A percentile compares a stretch with the other conserved stretches of the same genome.
phyloP scores from a whole-genome alignment of 306 rosid genomes.

The Prunus persica region Prunus_persica_NCBIv2 NC_034009.1:31975001-31975500 shows the following conservation, averaged over 20 bases:
- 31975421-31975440: no score
- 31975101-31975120: no score
- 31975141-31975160: background rate
- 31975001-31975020: background rate
- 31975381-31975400: fast-evolving
- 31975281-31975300: background rate
- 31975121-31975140: background rate
- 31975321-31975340: background rate
- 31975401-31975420: fast-evolving
- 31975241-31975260: background rate
- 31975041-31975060: no score
- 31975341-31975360: background rate
- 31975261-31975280: background rate
- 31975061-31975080: no score
- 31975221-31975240: background rate
- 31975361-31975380: no score
- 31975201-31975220: background rate
- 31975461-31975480: no score
- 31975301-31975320: background rate
- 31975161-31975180: background rate
- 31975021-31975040: no score
- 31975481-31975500: background rate
- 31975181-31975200: background rate
- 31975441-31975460: no score
- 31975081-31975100: no score